Base-by-base conservation (phyloP, 78 protist genomes). In the slime mould (Dictyostelium discoideum) region DNA sequence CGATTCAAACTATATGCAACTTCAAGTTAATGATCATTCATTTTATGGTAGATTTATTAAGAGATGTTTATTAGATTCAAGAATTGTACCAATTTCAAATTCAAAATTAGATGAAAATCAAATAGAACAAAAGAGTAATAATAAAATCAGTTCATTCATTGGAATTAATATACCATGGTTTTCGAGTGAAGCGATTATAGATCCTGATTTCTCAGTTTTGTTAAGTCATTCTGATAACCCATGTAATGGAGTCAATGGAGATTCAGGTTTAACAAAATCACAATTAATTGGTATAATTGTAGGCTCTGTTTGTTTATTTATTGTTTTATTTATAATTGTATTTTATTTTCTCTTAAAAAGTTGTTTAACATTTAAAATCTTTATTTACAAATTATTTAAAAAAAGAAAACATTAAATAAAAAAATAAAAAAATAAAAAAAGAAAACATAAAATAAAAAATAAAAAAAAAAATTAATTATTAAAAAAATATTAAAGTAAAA, bases 31-130 rank as follows among this genome's bases (percentile, higher is more conserved):
- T 60, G 54, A 87, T 20, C 24, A 46, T 13, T 76, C 50, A 29
- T 24, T 85, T n/a, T 85, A 50, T 42, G 92, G 92, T 26, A 48
- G 63, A 73, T 85, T 85, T 8, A 48, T 85, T 16, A 46, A 85
- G 32, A 29, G 79, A 46, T 76, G 82, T 5, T 7, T 87, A 2
- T 24, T 78, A 20, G 93, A 87, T 60, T 20, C 60, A n/a, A 60
- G 29, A 42, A 26, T 13, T 0, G 57, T n/a, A 1, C 11, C 60
- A 22, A 50, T 85, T 14, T 6, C 73, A 10, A 85, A 79, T 44
- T 44, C 24, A 67, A 7, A 8, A 10, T 69, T 42, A 37, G 10
- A 10, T 46, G 81, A 32, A 13, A 39, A 26, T 18, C 18, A 18
- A 46, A 13, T 16, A 7, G 24, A 26, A 7, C 14, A 2, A 44